These are phyloP conservation scores for Rutstroemia sp. DNA, from an alignment of 2,329 filamentous ascomycete species.

Conservation along the genomic window DNA sequence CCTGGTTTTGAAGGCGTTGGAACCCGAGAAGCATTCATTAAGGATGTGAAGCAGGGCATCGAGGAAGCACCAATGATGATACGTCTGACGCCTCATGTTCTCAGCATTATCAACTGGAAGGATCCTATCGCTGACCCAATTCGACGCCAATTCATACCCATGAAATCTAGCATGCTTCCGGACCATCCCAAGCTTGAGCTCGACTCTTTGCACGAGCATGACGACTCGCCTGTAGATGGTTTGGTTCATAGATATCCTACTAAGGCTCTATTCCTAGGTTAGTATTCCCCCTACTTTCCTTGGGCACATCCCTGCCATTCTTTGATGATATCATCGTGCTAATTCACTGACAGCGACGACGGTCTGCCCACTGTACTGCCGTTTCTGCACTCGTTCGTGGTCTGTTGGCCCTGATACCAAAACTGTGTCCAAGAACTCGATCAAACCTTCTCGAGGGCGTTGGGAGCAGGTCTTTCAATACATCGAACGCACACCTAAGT, in stretches of 20 bases:
- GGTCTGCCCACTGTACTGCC: constrained; percentile 56
- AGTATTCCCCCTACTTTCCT: constrained; percentile 15
- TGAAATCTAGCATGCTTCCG: constrained; percentile 43
- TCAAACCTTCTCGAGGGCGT: constrained; percentile 35
- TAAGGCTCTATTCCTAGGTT: constrained; percentile 54
- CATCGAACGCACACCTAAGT: constrained; percentile 40
- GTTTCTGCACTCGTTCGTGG: constrained; percentile 55
- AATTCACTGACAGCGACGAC: constrained; percentile 40
- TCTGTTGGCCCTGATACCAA: constrained; percentile 49
- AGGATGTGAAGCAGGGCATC: constrained; percentile 46
- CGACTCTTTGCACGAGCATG: constrained; percentile 52
- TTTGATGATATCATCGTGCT: constrained; percentile 13
- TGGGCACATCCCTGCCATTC: background rate
- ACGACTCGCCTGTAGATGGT: constrained; percentile 48
- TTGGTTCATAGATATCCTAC: constrained; percentile 58
- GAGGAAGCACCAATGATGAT: constrained; percentile 51
- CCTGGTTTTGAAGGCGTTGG: constrained; percentile 32
- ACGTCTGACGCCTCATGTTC: constrained; percentile 51
- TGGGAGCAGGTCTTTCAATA: constrained; percentile 52
- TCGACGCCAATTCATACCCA: constrained; percentile 52
- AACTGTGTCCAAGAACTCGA: constrained; percentile 38
- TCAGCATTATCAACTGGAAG: constrained; percentile 52
- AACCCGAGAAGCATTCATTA: constrained; percentile 45
- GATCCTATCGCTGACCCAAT: constrained; percentile 53
- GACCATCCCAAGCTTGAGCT: constrained; percentile 48